Conservation (phyloP, 2,329 filamentous ascomycete genomes). For the Aquanectria penicillioides region DNA sequence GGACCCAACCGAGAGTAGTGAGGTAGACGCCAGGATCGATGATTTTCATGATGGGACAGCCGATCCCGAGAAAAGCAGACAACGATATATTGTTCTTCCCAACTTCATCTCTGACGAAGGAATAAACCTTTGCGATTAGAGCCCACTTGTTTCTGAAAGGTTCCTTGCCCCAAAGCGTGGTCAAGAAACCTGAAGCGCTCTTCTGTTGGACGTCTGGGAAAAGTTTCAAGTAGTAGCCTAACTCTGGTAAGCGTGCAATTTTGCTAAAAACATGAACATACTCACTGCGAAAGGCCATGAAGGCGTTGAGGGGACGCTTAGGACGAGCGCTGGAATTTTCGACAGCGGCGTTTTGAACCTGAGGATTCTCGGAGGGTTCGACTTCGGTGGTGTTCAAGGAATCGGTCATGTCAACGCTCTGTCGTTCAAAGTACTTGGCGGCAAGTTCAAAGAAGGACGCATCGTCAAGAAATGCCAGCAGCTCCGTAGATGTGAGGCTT, state of each 20-base stretch:
- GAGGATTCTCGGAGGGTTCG: neutral
- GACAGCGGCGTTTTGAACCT: neutral
- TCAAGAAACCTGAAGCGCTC: slow-evolving; percentile 60
- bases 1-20: slow-evolving; percentile 55
- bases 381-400: neutral
- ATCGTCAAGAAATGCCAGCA: slow-evolving; percentile 32
- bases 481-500: slow-evolving; percentile 20
- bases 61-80: slow-evolving; percentile 56
- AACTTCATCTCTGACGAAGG: slow-evolving; percentile 60
- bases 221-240: slow-evolving; percentile 58
- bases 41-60: slow-evolving; percentile 58
- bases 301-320: slow-evolving; percentile 45
- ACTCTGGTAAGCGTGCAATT: slow-evolving; percentile 8
- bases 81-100: slow-evolving; percentile 58
- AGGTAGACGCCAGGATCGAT: slow-evolving; percentile 57
- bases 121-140: slow-evolving; percentile 65
- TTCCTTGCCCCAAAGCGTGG: slow-evolving; percentile 60
- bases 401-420: neutral
- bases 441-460: slow-evolving; percentile 35
- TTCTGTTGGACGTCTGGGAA: slow-evolving; percentile 61
- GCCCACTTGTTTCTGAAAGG: slow-evolving; percentile 61
- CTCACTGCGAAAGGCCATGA: slow-evolving; percentile 48
- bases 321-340: slow-evolving; percentile 17
- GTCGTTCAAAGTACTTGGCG: slow-evolving; percentile 16
- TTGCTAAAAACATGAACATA: neutral